Conservation (phyloP, 768 basidiomycete species). For the Lentinus brumalis region DNA sequence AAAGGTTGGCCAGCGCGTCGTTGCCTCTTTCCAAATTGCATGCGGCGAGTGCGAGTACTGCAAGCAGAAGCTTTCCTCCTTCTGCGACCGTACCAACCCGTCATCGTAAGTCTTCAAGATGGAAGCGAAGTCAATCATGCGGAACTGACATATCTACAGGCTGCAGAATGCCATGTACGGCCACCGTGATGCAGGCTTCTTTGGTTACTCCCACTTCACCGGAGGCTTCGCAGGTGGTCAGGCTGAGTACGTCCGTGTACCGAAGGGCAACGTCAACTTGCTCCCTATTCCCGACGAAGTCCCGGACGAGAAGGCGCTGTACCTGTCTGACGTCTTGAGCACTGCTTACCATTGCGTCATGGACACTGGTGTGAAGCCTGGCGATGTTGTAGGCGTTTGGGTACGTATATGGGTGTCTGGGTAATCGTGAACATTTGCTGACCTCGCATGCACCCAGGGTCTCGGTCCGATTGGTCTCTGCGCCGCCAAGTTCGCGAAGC, state of each 20-base stretch:
- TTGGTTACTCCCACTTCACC: slow-evolving; percentile 71
- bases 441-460: slow-evolving; percentile 38
- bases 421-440: not conserved
- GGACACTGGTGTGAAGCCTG: slow-evolving; percentile 72
- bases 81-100: slow-evolving; percentile 74
- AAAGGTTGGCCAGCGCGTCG: slow-evolving; percentile 67
- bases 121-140: not conserved
- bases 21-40: slow-evolving; percentile 78
- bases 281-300: slow-evolving; percentile 68
- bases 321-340: slow-evolving; percentile 63
- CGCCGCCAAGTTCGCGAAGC: slow-evolving; percentile 57
- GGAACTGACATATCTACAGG: slow-evolving; percentile 24
- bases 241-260: slow-evolving; percentile 74
- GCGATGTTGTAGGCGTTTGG: slow-evolving; percentile 74
- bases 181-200: slow-evolving; percentile 69
- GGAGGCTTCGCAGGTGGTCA: slow-evolving; percentile 78
- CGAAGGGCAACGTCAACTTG: slow-evolving; percentile 70
- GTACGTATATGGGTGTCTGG: slow-evolving; percentile 34
- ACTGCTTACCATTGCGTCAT: slow-evolving; percentile 76
- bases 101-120: slow-evolving; percentile 46
- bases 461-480: slow-evolving; percentile 70
- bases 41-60: slow-evolving; percentile 76
- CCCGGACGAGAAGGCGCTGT: slow-evolving; percentile 61
- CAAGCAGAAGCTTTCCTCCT: slow-evolving; percentile 69
- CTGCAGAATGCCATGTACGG: slow-evolving; percentile 64